Evolutionary conservation across 495 filamentous ascomycete genomes (phyloP).

Genomic region (Penicillium pancosmium): DNA sequence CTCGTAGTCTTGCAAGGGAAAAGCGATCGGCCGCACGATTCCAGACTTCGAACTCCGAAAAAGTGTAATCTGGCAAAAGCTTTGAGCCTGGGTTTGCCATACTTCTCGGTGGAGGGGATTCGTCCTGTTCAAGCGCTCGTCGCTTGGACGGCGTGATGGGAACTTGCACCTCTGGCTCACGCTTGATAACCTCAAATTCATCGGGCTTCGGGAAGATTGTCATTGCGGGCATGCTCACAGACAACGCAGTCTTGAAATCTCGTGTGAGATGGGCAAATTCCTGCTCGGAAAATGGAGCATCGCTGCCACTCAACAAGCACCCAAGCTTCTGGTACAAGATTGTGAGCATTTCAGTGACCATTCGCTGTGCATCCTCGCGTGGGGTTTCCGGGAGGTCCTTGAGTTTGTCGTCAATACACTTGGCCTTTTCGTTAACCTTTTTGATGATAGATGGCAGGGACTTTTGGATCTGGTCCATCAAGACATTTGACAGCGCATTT

Average conservation of each 20-base stretch:
- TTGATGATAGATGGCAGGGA: constrained; percentile 62
- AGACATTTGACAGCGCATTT: constrained; percentile 51
- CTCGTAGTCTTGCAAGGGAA: constrained; percentile 38
- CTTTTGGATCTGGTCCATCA: constrained; percentile 59
- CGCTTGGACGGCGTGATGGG: neutral
- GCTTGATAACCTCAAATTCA: neutral
- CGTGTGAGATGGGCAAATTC: constrained; percentile 22
- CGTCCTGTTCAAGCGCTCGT: neutral
- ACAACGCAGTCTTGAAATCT: constrained; percentile 40
- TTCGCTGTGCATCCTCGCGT: constrained; percentile 35
- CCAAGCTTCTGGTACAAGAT: constrained; percentile 34
- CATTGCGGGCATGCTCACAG: neutral
- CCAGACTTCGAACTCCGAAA: neutral
- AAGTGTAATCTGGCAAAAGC: neutral
- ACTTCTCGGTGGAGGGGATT: neutral
- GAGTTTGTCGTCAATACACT: constrained; percentile 50
- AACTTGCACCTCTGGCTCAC: neutral
- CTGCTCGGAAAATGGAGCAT: neutral
- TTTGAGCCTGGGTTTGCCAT: neutral
- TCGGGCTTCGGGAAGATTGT: neutral
- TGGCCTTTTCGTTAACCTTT: constrained; percentile 55
- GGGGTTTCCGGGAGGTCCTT: constrained; percentile 58
- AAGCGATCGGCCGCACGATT: neutral
- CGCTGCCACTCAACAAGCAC: constrained; percentile 23
- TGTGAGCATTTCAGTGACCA: constrained; percentile 39